These are phyloP conservation scores for Zygosaccharomyces bisporus DNA, from an alignment of 805 yeast genomes.

Conservation along the genomic window DNA sequence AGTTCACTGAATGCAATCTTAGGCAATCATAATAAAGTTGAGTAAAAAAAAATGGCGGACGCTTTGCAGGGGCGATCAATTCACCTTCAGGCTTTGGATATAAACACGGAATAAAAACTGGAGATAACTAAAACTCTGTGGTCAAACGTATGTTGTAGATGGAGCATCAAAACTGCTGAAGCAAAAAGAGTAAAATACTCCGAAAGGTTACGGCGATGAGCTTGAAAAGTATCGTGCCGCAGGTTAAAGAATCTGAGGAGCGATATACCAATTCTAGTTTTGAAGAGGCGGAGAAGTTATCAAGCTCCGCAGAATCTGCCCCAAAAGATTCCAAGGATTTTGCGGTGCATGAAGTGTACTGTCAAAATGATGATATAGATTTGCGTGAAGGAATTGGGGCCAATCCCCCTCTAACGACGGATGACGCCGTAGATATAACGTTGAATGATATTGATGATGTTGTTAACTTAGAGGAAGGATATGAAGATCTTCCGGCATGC, in stretches of 20 bases:
- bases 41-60: neutral
- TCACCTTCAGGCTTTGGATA: neutral
- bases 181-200: neutral
- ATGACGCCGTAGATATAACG: slow-evolving; percentile 3
- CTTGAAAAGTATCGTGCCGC: neutral
- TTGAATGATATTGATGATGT: neutral
- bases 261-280: neutral
- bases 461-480: neutral
- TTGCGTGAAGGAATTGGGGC: neutral
- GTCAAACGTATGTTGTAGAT: neutral
- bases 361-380: neutral
- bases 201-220: neutral
- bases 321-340: neutral
- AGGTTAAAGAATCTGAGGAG: neutral
- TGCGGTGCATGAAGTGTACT: neutral
- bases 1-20: neutral
- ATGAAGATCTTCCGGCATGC: neutral
- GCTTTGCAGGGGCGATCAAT: neutral
- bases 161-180: neutral
- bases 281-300: neutral
- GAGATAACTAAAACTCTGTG: neutral
- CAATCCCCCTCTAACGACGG: neutral
- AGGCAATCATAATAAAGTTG: neutral
- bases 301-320: neutral
- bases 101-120: neutral